These are phyloP conservation scores for Platismatia glauca DNA, from an alignment of 495 filamentous ascomycete species.

Conservation along the genomic window DNA sequence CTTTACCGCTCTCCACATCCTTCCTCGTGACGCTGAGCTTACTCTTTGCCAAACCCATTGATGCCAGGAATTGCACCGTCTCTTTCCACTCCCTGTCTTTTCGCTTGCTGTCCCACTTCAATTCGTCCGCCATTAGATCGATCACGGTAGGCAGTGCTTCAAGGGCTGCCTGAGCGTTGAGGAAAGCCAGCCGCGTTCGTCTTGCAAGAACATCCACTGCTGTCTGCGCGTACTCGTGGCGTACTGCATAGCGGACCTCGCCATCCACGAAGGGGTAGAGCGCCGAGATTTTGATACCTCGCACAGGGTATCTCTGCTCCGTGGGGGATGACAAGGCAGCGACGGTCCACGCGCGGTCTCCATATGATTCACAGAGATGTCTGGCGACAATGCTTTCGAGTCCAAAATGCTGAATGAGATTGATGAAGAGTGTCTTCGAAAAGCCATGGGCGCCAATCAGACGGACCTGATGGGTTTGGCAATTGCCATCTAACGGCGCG, in stretches of 20 bases:
- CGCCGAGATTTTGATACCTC: conserved; percentile 69
- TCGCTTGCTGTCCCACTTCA: conserved; percentile 68
- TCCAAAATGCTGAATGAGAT: conserved; percentile 94
- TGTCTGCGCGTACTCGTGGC: conserved; percentile 91
- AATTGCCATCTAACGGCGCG: conserved; percentile 69
- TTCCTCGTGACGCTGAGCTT: conserved; percentile 61
- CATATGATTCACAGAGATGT: conserved; percentile 82
- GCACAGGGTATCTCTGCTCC: conserved; percentile 73
- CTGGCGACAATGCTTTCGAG: conserved; percentile 91
- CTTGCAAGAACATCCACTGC: conserved; percentile 86
- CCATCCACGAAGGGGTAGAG: conserved; percentile 97
- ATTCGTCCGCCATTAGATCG: conserved; percentile 85
- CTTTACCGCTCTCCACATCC: conserved; percentile 70
- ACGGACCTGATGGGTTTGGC: conserved; percentile 85
- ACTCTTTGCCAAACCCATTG: conserved; percentile 77
- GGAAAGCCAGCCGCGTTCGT: conserved; percentile 78
- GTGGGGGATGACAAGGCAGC: conserved; percentile 77
- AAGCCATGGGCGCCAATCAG: conserved; percentile 91
- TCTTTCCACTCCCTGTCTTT: conserved; percentile 84
- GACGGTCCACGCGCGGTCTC: conserved; percentile 93
- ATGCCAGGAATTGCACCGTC: conserved; percentile 63
- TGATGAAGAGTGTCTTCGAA: conserved; percentile 94
- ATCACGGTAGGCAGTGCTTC: conserved; percentile 84
- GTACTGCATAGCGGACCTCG: conserved; percentile 81
- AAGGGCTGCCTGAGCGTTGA: conserved; percentile 91